Evolutionary conservation across 1,284 basidiomycete genomes (phyloP).

Genomic region (Austroboletus niveus): DNA sequence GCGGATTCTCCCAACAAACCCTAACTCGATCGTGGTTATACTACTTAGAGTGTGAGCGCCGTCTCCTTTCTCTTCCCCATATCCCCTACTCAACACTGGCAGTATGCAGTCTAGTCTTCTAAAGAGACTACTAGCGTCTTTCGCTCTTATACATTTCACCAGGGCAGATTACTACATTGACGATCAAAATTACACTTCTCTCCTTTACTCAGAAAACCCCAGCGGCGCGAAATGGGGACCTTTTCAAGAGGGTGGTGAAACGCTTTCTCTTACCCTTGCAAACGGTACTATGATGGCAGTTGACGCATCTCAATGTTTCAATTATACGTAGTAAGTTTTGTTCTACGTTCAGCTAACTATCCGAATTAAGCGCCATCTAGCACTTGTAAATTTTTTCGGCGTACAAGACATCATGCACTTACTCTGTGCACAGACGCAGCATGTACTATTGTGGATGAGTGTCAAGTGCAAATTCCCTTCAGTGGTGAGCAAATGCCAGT

Average conservation of each 20-base stretch:
- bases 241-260: conserved; percentile 9
- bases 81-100: neutral
- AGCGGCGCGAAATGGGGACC: conserved; percentile 12
- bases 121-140: conserved; percentile 1
- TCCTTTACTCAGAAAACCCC: conserved; percentile 15
- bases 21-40: neutral
- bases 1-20: neutral
- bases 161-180: conserved; percentile 21
- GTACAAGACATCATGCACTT: neutral
- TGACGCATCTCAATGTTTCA: conserved; percentile 19
- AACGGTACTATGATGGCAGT: conserved; percentile 16
- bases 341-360: neutral
- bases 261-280: conserved; percentile 7
- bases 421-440: conserved; percentile 9
- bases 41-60: neutral
- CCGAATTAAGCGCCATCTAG: conserved; percentile 1
- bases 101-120: conserved; percentile 4
- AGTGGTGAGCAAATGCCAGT: conserved; percentile 2
- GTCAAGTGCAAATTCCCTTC: conserved; percentile 21
- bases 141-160: conserved; percentile 1
- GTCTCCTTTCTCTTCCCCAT: neutral
- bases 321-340: conserved; percentile 16
- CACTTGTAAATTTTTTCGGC: conserved; percentile 7
- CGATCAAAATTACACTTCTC: conserved; percentile 17
- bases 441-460: conserved; percentile 10